Percentiles rank a stretch among this genome's conserved stretches.
Conservation (phyloP, 495 filamentous ascomycete species). For the Stereocaulon alpinum region DNA sequence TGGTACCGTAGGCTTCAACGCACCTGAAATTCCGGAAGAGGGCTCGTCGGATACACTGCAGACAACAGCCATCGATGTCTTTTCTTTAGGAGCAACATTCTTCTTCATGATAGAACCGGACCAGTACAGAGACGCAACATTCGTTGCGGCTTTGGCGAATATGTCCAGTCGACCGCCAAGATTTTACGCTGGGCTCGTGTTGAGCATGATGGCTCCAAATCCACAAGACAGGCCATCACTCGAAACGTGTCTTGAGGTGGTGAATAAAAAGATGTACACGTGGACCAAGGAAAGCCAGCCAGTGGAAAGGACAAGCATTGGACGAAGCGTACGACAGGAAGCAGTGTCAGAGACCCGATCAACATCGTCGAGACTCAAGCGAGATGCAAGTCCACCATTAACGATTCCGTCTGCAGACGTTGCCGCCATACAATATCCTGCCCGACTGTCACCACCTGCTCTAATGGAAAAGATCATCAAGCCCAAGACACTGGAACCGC, state of each 20-base stretch:
- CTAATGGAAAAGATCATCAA: too few relatives aligned
- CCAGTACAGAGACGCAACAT: background rate
- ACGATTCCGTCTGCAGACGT: too few relatives aligned
- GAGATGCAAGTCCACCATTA: too few relatives aligned
- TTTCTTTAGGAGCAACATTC: background rate
- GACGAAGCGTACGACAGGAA: too few relatives aligned
- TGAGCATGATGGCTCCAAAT: background rate
- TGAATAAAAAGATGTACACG: background rate
- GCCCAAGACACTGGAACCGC: too few relatives aligned
- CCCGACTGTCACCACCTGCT: too few relatives aligned
- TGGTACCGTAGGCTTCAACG: background rate
- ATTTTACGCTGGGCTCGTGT: background rate
- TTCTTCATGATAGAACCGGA: background rate
- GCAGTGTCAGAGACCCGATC: too few relatives aligned
- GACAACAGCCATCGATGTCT: background rate
- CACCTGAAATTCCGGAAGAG: background rate
- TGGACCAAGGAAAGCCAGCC: background rate
- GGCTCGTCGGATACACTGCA: background rate
- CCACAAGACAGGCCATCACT: background rate
- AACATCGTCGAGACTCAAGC: too few relatives aligned
- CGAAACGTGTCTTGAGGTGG: background rate
- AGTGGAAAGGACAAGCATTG: background rate
- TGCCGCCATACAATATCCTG: too few relatives aligned
- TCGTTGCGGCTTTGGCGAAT: background rate
- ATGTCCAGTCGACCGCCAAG: background rate